Evolutionary conservation across 2,329 filamentous ascomycete species (phyloP), one percentile per base, ranked within the genome.

Genomic region (Botrytis paeoniae): DNA sequence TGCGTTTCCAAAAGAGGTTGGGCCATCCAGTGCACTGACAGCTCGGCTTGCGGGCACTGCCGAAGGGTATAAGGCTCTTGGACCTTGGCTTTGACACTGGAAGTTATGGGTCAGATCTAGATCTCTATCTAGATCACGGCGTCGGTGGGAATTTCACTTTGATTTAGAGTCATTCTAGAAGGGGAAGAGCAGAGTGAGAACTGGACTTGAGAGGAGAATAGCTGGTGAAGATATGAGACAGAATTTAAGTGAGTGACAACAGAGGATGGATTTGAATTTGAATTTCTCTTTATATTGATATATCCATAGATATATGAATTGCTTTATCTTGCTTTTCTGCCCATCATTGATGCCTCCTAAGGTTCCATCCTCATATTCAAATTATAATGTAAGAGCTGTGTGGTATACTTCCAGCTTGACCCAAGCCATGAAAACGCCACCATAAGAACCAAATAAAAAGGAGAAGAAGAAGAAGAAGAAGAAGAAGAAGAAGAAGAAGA

Each of bases 351-450:
- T 20, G 3, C 18, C 9, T 16, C 35, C 12, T 41, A 20, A 35
- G 10, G 48, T 35, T 29, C 20, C 4, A 45, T 45, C 41, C 10
- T 35, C 43, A 43, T 32, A 35, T 43, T 32, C 41, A 48, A 65
- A 65, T 65, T 48, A 48, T 7, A 48, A 22, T 43, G 5, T 25
- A 65, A 8, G 4, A 64, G 18, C 41, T 12, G 43, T 64, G 41
- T 48, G 62, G 10, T 65, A 35, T 65, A 48, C 41, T 22, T 18
- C 39, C 10, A 32, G n/a, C 62, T 51, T 37, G 32, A 66, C 22
- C 63, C 63, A 7, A 51, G 43, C 63, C 35, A 51, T 51, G 29
- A 54, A 66, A 66, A 54, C 45, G 64, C 64, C 45, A n/a, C 22
- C 16, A 10, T 39, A 39, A 51, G 35, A 54, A 39, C 32, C 32